Evolutionary conservation across 2,329 filamentous ascomycete species (phyloP).

Genomic region (Xylaria sp.): DNA sequence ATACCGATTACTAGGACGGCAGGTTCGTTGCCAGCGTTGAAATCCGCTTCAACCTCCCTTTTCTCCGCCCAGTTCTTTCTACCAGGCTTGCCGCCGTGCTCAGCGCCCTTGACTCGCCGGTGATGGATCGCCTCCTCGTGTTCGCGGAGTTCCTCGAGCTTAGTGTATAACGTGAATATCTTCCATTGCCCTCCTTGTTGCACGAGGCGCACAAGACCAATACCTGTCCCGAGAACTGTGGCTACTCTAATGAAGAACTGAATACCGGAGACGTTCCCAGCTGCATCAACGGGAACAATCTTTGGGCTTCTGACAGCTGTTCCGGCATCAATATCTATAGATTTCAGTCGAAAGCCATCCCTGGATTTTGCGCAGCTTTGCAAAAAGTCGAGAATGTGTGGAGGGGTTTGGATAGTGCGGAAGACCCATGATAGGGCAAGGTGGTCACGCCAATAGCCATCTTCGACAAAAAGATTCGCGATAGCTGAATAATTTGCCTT

Average conservation of each 20-base stretch:
- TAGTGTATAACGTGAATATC: constrained; percentile 65
- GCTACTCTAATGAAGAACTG: constrained; percentile 59
- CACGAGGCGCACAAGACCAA: constrained; percentile 59
- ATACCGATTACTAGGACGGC: constrained; percentile 40
- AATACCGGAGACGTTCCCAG: constrained; percentile 57
- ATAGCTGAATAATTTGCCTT: constrained; percentile 8
- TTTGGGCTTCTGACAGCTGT: constrained; percentile 8
- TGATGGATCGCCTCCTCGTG: constrained; percentile 54
- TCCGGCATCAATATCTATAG: constrained; percentile 6
- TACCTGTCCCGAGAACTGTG: constrained; percentile 57
- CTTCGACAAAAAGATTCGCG: constrained; percentile 14
- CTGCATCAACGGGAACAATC: constrained; percentile 10
- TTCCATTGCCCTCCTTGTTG: constrained; percentile 57
- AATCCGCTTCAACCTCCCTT: constrained; percentile 56
- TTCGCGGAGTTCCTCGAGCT: constrained; percentile 56
- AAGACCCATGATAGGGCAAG: constrained; percentile 24
- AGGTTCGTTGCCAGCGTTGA: constrained; percentile 56
- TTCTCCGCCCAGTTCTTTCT: constrained; percentile 64
- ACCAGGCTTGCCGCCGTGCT: constrained; percentile 55
- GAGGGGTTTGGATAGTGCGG: constrained; percentile 16
- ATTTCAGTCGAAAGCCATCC: constrained; percentile 11
- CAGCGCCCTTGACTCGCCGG: constrained; percentile 57
- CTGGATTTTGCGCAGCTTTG: constrained; percentile 10
- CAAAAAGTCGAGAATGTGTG: constrained; percentile 18
- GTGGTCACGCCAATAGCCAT: constrained; percentile 27